Base-by-base conservation (phyloP, 2,329 filamentous ascomycete species). In the Cercospora sesami region DNA sequence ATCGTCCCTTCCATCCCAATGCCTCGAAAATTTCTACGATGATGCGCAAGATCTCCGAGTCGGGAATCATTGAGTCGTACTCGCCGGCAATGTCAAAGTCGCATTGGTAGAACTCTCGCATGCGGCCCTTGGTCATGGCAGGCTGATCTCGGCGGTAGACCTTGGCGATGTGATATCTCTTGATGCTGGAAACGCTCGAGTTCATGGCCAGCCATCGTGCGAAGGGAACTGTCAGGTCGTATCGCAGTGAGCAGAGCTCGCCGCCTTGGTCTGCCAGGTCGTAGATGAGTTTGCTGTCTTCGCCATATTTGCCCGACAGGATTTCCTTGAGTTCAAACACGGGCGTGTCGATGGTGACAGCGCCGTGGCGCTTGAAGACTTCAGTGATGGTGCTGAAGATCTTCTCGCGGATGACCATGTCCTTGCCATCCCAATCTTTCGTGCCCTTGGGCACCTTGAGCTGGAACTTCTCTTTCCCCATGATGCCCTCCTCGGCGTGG, bases 91-190 rank as follows among this genome's bases (percentile, higher is more conserved):
- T 94, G 78, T 97, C 94, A 77, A 97, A 96, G 81, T 98, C 94
- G 83, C 94, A 97, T 81, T 97, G 94, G 83, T 96, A 97, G 81
- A 97, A 97, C 81, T 97, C 94, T 76, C 94, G 88, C 91, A 97
- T 95, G 64, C 94, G 89, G 62, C 94, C 94, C 79, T 96, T 95
- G 70, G 90, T 92, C 82, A 97, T 92, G 69, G 93, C 91, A 26
- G 91, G 91, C 79, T 93, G 90, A 79, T 94, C 91, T 78, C 91
- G 83, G 70, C 91, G 86, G 82, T 93, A 94, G 62, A 97, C 94
- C 83, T 97, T 97, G 74, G 93, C 93, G 74, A 98, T 94, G 82
- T 97, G 93, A 80, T 96, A 97, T 76, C 94, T 88, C 84, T 96
- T 97, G 82, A 97, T 94, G 80, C 86, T 90, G 79, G 91, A 89